Evolutionary conservation across 148 eudicot genomes (phyloP).

Genomic region (Fagopyrum homotropicum): DNA sequence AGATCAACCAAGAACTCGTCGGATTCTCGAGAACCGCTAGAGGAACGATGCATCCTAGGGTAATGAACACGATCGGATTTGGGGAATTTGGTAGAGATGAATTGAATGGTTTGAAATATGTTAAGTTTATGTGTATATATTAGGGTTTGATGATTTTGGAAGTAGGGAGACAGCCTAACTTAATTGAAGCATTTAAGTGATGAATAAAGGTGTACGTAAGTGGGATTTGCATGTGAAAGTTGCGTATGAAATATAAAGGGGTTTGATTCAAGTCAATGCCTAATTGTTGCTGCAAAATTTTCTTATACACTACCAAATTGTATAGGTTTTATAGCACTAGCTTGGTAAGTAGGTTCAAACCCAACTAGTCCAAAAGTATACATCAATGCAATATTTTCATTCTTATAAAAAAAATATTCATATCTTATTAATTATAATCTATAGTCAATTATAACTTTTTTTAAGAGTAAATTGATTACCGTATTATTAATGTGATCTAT

Average conservation of each 20-base stretch:
- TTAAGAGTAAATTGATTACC: too few relatives aligned
- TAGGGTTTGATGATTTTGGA: background rate
- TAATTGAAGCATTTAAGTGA: background rate
- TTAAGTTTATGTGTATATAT: background rate
- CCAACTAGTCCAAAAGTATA: too few relatives aligned
- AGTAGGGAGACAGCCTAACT: background rate
- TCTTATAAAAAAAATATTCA: too few relatives aligned
- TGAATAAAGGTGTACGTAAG: background rate
- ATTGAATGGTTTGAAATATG: background rate
- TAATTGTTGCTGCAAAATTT: background rate
- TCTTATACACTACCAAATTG: too few relatives aligned
- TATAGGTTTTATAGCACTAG: too few relatives aligned
- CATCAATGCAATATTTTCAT: too few relatives aligned
- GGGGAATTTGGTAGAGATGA: background rate
- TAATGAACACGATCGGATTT: background rate
- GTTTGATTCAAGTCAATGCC: slow-evolving; percentile 7
- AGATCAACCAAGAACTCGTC: slow-evolving; percentile 1
- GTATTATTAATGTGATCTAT: too few relatives aligned
- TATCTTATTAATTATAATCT: too few relatives aligned
- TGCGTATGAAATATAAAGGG: background rate
- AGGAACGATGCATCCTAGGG: background rate
- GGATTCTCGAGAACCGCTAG: background rate
- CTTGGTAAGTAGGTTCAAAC: too few relatives aligned
- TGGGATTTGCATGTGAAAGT: background rate
- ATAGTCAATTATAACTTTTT: too few relatives aligned